A percentile compares a stretch with the other conserved stretches of the same genome.
These are phyloP conservation scores for Ochetophila trinervis DNA, from an alignment of 306 rosid species.

Conservation along the genomic window DNA sequence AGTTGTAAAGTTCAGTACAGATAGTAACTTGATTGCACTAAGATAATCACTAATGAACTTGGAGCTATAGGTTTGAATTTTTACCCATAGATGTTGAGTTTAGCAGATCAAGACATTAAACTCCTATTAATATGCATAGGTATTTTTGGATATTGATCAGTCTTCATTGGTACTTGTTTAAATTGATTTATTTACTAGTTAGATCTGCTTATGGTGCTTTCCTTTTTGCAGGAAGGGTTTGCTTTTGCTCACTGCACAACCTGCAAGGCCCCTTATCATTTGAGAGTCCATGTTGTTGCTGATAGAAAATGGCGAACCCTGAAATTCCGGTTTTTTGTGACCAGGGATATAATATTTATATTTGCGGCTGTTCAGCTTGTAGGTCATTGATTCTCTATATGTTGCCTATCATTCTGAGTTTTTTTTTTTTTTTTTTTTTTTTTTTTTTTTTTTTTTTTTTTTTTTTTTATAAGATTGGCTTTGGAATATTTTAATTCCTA, in stretches of 20 bases:
- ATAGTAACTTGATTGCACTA: background rate
- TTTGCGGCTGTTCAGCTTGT: constrained; percentile 88
- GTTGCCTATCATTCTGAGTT: constrained; percentile 5
- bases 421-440: background rate
- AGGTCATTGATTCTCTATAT: constrained; percentile 45
- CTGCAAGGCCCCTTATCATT: constrained; percentile 93
- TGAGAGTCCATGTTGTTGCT: constrained; percentile 90
- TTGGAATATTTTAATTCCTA: constrained; percentile 6
- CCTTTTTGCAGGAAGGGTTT: constrained; percentile 89
- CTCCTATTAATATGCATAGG: too few species aligned
- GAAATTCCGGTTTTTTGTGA: constrained; percentile 92
- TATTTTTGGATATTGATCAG: background rate
- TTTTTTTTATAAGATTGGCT: constrained; percentile 1
- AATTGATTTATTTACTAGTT: constrained; percentile 9
- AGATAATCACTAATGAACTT: background rate
- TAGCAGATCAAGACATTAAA: background rate
- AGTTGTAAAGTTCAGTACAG: background rate
- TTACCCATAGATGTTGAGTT: background rate
- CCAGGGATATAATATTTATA: constrained; percentile 90
- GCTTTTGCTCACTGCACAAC: constrained; percentile 99
- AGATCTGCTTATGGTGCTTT: constrained; percentile 22
- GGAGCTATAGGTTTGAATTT: constrained; percentile 13
- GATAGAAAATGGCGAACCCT: constrained; percentile 98
- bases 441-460: background rate
- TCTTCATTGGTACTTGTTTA: background rate